Conservation (phyloP, 768 basidiomycete genomes). For the Lyophyllum semitale region DNA sequence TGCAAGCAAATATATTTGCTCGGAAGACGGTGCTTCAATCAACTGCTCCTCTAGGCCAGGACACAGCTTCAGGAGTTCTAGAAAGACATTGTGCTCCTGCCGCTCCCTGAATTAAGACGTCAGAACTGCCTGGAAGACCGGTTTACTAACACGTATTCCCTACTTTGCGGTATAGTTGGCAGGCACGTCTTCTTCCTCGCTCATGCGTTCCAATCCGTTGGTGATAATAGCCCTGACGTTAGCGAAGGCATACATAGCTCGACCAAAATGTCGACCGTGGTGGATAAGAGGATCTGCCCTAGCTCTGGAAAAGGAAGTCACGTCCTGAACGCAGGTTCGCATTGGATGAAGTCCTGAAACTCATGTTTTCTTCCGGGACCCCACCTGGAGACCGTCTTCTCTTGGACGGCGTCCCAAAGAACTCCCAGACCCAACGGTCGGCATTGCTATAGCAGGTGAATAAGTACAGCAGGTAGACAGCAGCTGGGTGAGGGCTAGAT, state of each 20-base stretch:
- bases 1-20: background rate
- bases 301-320: background rate
- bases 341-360: background rate
- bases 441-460: no score
- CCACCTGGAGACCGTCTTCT: background rate
- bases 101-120: constrained; percentile 8
- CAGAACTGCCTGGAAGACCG: background rate
- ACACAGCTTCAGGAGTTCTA: background rate
- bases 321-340: no score
- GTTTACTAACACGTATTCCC: no score
- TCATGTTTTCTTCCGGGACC: background rate
- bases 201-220: constrained; percentile 11
- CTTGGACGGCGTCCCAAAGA: background rate
- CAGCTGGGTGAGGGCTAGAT: background rate
- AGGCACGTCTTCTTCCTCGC: background rate
- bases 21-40: background rate
- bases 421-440: background rate
- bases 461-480: background rate
- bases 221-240: constrained; percentile 16
- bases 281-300: constrained; percentile 18
- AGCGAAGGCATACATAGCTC: constrained; percentile 5
- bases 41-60: constrained; percentile 6
- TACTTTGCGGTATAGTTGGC: background rate
- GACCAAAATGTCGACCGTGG: constrained; percentile 23
- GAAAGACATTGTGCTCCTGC: constrained; percentile 11